Evolutionary conservation across 2,329 filamentous ascomycete genomes (phyloP), one percentile per base, ranked within the genome.

Genomic region (Falciphora oryzae): DNA sequence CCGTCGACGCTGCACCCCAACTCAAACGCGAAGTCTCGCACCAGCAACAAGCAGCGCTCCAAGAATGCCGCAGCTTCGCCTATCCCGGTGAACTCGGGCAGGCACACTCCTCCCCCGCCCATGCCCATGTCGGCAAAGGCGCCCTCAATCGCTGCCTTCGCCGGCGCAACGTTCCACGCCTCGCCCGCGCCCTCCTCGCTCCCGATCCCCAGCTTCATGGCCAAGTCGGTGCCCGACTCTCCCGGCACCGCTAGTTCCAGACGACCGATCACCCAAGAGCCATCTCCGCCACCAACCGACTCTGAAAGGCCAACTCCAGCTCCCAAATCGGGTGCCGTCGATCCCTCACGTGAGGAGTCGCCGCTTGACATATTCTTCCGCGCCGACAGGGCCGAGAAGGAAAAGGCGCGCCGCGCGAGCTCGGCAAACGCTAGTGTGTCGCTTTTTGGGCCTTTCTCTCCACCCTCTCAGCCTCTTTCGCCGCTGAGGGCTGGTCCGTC

Each of bases 91-190:
- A 78, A 74, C 25, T 72, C 74, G 25, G 78, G 75, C 32, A 77
- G 78, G 28, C 77, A 77, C 61, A 85, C 82, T 28, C 38, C 38
- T 18, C 78, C 78, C 16, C 76, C 78, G 14, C 78, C 81, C 62
- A 78, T 77, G 22, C 72, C 73, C 11, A 74, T 57, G 27, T 56
- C 77, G 35, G 73, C 79, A 68, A 83, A 81, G 72, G 76, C 82
- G 59, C 75, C 76, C 61, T 76, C 76, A 35, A 77, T 77, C 61
- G 81, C 86, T 66, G 88, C 89, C 59, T 99, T 97, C 77, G 95
- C 95, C 56, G 95, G 94, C 18, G 90, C 94, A 44, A 96, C 93
- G 6, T 99, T 98, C 75, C 93, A 97, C 76, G 91, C 93, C 57
- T 98, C 95, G 11, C 95, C 95, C 27, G 94, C 93, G 1, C 90